Evolutionary conservation across 2,329 filamentous ascomycete genomes (phyloP), one percentile per base, ranked within the genome.

Genomic region (Aureobasidium sp.): DNA sequence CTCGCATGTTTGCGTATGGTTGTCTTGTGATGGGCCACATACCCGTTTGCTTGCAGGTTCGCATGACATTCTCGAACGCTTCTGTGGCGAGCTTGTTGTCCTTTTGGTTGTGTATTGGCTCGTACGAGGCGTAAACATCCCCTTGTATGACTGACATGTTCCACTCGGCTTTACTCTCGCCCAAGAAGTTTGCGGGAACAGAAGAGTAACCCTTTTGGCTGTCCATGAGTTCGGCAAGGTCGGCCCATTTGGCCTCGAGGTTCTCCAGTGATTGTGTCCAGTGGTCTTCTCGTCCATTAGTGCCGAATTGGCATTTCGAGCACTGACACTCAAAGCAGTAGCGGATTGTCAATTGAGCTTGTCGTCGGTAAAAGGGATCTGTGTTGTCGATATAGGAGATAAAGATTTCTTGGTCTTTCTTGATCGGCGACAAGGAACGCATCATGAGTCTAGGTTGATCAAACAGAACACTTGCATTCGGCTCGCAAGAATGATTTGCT

Each of bases 401-500:
- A 66, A 79, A 82, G 34, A 87, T 76, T 68, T 88, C 84, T 34
- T 84, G 80, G 64, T 78, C 79, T 62, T 78, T 76, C 20, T 74
- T 70, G 64, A 87, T 84, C 0, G 78, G 75, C 14, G 72, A 74
- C 1, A 85, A 71, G 0, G 84, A 79, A 37, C 82, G 80, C 36
- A 86, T 68, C 15, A 75, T 75, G 11, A 84, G 70, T 36, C 74
- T 69, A 3, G 78, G 73, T 22, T 82, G 79, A 62, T 86, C 82
- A 72, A 86, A 85, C 14, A 82, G 76, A 20, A 85, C 77, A 34
- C 79, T 78, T 2, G 81, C 78, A 66, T 87, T 87, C 3, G 83
- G 82, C 27, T 80, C 76, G 68, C 85, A 87, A 47, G 82, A 85
- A 69, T 88, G 85, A 64, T 87, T 87, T 47, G 84, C 76, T 17